These are phyloP conservation scores for Boletellus ananiceps DNA, from an alignment of 768 basidiomycete genomes.

Conservation along the genomic window DNA sequence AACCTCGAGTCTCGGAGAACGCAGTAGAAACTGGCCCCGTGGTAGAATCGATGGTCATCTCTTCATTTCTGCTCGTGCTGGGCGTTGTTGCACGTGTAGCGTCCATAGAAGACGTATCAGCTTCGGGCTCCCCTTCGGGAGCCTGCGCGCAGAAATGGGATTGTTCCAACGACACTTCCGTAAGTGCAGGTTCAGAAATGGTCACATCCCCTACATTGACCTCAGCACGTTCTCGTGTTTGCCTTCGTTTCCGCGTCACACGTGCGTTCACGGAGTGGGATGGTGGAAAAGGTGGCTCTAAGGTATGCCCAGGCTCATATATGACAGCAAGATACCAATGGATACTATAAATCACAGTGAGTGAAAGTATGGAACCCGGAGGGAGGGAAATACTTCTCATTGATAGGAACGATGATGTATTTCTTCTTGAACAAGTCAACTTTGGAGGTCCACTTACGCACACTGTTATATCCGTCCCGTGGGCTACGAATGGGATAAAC, in stretches of 20 bases:
- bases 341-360: constrained; percentile 44
- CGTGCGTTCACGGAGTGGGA: constrained; percentile 7
- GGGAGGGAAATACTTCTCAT: constrained; percentile 72
- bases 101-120: constrained; percentile 12
- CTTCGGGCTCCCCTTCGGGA: constrained; percentile 10
- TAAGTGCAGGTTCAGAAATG: neutral
- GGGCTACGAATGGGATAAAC: constrained; percentile 28
- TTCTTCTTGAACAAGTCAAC: constrained; percentile 87
- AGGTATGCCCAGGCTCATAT: constrained; percentile 64
- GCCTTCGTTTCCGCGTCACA: constrained; percentile 22
- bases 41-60: constrained; percentile 7
- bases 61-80: constrained; percentile 13
- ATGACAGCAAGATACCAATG: constrained; percentile 99
- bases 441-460: constrained; percentile 92
- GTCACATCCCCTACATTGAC: constrained; percentile 1
- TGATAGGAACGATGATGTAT: constrained; percentile 92
- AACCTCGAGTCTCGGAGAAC: constrained; percentile 11
- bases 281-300: constrained; percentile 45
- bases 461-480: constrained; percentile 73
- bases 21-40: constrained; percentile 6
- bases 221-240: constrained; percentile 9
- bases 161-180: constrained; percentile 1
- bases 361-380: neutral
- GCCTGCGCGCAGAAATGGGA: neutral
- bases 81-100: constrained; percentile 23